These are phyloP conservation scores for Didymella glomerata DNA, from an alignment of 2,329 filamentous ascomycete species.

Conservation along the genomic window DNA sequence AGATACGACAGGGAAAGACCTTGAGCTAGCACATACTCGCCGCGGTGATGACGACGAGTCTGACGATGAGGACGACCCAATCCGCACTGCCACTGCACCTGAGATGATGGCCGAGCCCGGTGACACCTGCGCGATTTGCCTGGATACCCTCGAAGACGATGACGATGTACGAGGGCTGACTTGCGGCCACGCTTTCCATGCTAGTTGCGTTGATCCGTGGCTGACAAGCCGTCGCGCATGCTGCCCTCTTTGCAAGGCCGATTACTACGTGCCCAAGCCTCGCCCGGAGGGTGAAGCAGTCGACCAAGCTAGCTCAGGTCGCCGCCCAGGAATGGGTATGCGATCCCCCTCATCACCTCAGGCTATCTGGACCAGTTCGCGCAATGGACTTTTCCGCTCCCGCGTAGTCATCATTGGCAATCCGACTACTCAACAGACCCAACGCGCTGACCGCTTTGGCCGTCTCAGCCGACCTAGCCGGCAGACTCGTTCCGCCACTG, in stretches of 20 bases:
- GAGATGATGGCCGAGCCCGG: constrained; percentile 83
- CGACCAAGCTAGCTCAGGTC: constrained; percentile 36
- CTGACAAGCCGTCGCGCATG: constrained; percentile 91
- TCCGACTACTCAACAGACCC: constrained; percentile 19
- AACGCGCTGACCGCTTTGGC: constrained; percentile 31
- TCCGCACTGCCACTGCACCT: constrained; percentile 80
- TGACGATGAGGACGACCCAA: constrained; percentile 80
- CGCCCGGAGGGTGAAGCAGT: constrained; percentile 66
- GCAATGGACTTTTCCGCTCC: constrained; percentile 46
- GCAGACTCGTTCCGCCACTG: constrained; percentile 28
- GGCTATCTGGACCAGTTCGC: constrained; percentile 43
- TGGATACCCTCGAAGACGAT: constrained; percentile 92
- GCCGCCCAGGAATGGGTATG: constrained; percentile 41
- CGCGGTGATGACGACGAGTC: constrained; percentile 62
- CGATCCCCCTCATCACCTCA: constrained; percentile 45
- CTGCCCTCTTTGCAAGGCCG: constrained; percentile 96
- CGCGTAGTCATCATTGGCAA: constrained; percentile 42
- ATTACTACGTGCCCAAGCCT: constrained; percentile 95
- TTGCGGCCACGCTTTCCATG: constrained; percentile 98
- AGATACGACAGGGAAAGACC: constrained; percentile 32
- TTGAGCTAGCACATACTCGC: constrained; percentile 32
- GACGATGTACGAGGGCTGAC: constrained; percentile 93
- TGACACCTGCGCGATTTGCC: constrained; percentile 95
- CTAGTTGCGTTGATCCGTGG: constrained; percentile 95
- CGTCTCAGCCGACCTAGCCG: constrained; percentile 40